phyloP scores from a whole-genome alignment of 2,329 filamentous ascomycete genomes.

The Drechslerella dactyloides region DNA sequence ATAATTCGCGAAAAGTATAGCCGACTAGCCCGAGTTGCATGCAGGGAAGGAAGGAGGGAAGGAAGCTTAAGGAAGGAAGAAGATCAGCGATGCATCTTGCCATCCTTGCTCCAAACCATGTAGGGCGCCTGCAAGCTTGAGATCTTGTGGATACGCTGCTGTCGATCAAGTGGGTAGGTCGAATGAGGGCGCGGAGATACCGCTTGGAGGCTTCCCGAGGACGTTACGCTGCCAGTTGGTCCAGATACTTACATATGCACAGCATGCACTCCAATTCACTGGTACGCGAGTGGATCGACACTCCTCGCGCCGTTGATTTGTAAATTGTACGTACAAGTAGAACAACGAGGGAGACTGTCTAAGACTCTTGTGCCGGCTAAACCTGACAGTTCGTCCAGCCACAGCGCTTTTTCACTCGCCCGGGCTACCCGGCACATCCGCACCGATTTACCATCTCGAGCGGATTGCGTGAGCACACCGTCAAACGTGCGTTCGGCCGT shows the following conservation, averaged over 20 bases:
- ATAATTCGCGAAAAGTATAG: not conserved
- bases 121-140: no score
- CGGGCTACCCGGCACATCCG: slow-evolving; percentile 24
- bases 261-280: no score
- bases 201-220: not conserved
- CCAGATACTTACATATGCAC: no score
- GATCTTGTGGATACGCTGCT: no score
- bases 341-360: not conserved
- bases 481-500: slow-evolving; percentile 39
- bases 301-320: not conserved
- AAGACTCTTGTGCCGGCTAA: slow-evolving; percentile 23
- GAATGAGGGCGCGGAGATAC: slow-evolving; percentile 1
- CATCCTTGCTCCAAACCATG: no score
- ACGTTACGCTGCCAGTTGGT: no score
- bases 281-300: no score
- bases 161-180: not conserved
- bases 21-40: not conserved
- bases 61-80: not conserved
- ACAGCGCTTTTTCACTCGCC: no score
- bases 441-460: slow-evolving; percentile 34
- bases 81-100: not conserved
- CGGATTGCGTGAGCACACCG: slow-evolving; percentile 9
- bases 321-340: not conserved
- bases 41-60: not conserved
- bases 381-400: slow-evolving; percentile 14